phyloP scores from a whole-genome alignment of 2,329 filamentous ascomycete species.

The Pestalotiopsis sp. region DNA sequence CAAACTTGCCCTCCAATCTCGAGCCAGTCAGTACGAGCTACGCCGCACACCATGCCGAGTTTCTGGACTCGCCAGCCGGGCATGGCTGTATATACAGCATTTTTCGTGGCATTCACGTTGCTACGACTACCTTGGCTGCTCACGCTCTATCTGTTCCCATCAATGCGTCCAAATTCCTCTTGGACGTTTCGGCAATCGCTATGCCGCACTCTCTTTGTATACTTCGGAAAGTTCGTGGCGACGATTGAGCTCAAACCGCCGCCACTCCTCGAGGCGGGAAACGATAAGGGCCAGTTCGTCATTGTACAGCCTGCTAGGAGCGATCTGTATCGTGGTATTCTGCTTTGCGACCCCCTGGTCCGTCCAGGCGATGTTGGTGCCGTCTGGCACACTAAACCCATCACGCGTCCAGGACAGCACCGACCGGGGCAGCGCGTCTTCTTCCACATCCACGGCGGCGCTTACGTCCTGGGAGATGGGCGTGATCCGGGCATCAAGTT shows the following conservation, averaged over 20 bases:
- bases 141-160: neutral
- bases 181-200: constrained; percentile 14
- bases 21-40: neutral
- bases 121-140: neutral
- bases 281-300: constrained; percentile 11
- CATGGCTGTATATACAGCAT: neutral
- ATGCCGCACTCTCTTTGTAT: constrained; percentile 7
- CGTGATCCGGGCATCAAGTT: constrained; percentile 33
- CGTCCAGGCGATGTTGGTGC: constrained; percentile 4
- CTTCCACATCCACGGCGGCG: constrained; percentile 37
- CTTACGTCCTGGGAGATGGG: constrained; percentile 33
- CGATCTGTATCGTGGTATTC: neutral
- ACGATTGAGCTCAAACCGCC: constrained; percentile 15
- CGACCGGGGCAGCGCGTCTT: constrained; percentile 12
- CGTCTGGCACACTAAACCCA: constrained; percentile 11
- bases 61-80: neutral
- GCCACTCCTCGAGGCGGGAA: constrained; percentile 2
- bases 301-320: neutral
- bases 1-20: neutral
- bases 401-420: constrained; percentile 5
- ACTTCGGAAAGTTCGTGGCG: constrained; percentile 11
- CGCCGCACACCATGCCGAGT: neutral
- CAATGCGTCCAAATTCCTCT: neutral
- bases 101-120: neutral
- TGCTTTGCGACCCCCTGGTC: constrained; percentile 9